Conservation (phyloP, 371 early-diverging fungal genomes). For the Mortierella sp. region DNA sequence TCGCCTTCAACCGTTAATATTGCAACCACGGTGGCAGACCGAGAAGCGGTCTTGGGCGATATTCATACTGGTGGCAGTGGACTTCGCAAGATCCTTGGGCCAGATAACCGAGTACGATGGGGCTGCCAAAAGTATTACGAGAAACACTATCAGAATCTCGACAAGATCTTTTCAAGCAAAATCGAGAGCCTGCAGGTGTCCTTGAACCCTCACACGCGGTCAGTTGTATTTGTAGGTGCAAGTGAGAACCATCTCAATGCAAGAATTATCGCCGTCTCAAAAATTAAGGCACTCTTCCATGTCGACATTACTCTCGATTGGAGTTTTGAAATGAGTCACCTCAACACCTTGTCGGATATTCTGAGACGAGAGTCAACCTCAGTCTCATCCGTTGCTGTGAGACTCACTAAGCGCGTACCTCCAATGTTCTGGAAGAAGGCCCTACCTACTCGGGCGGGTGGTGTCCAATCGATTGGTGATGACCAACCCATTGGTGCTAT, state of each 20-base stretch:
- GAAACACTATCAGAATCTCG: conserved; percentile 12
- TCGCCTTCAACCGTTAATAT: background rate
- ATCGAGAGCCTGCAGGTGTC: conserved; percentile 16
- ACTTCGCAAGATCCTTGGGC: conserved; percentile 12
- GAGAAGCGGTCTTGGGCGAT: conserved; percentile 6
- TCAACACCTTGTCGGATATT: conserved; percentile 8
- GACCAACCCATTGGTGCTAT: conserved; percentile 36
- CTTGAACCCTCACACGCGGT: conserved; percentile 23
- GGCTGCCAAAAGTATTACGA: conserved; percentile 26
- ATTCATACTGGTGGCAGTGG: conserved; percentile 33
- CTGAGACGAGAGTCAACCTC: conserved; percentile 14
- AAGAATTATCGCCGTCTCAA: conserved; percentile 18
- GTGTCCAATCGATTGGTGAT: background rate
- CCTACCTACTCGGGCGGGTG: background rate
- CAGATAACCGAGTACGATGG: conserved; percentile 30
- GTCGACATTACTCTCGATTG: conserved; percentile 43
- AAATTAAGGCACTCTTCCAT: conserved; percentile 26
- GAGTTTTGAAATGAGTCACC: conserved; percentile 21
- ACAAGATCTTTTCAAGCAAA: conserved; percentile 25
- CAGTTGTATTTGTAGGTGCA: background rate
- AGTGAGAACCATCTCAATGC: conserved; percentile 21
- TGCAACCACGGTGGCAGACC: background rate
- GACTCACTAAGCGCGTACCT: conserved; percentile 18
- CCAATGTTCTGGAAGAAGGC: conserved; percentile 33
- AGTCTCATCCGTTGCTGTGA: conserved; percentile 21